Base-by-base conservation (phyloP, 495 filamentous ascomycete species). In the Xylaria acuta region DNA sequence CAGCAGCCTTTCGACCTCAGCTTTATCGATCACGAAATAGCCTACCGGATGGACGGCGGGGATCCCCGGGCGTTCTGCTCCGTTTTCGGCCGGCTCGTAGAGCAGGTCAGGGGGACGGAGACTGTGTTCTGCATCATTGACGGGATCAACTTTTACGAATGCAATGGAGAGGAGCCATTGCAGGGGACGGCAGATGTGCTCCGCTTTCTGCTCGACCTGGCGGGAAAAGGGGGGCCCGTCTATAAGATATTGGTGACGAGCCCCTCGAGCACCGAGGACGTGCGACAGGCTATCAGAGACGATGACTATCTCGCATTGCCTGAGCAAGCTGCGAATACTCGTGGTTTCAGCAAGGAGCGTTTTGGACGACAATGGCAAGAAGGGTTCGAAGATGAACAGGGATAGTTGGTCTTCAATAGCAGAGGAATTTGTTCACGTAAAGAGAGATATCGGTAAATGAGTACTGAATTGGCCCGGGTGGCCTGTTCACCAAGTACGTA, bases 221-320 rank as follows among this genome's bases (percentile, higher is more conserved):
- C 38, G 0, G 20, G 30, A 14, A 6, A 43, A 16, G 14, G 60
- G 22, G 38, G n/a, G 6, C 1, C 38, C 3, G 22, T 45, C 9
- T 64, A 64, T 7, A 64, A 64, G 22, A 64, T 64, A 43, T 11
- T 45, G 4, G 9, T 64, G 36, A 64, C 60, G n/a, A 64, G 38
- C 3, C 60, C 60, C 4, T 64, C 38, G n/a, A 64, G 36, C n/a
- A 64, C 60, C 22, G n/a, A 64, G 38, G 60, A 64, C 38, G 38
- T 64, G 38, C 36, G 60, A 16, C 38, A 64, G 11, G 60, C 60
- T 40, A 64, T 64, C 60, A 41, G 36, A 27, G 60, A 64, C 34
- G 60, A 64, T 20, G 60, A 64, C 38, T 64, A 64, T 43, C 60
- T 64, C 30, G 38, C 60, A 25, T 45, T 64, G 8, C 60, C 60